Evolutionary conservation across 192 early-diverging fungal genomes (phyloP).

Genomic region (Backusella psychrophila): DNA sequence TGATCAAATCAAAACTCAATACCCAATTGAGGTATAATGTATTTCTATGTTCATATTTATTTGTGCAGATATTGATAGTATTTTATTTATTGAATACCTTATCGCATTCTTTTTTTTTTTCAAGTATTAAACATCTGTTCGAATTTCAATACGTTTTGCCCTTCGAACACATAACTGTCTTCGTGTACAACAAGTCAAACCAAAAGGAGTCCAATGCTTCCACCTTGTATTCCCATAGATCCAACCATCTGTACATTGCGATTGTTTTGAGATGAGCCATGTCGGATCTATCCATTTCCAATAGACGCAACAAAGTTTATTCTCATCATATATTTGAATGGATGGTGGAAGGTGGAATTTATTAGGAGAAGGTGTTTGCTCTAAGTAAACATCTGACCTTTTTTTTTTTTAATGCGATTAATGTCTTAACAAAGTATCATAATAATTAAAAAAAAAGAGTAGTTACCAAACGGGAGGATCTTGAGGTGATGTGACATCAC

Average conservation of each 20-base stretch:
- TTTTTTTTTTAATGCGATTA: no score
- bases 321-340: background rate
- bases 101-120: no score
- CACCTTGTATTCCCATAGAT: background rate
- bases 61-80: no score
- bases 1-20: no score
- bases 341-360: background rate
- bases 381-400: background rate
- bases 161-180: background rate
- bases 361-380: background rate
- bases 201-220: background rate
- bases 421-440: no score
- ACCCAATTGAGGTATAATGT: no score
- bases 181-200: background rate
- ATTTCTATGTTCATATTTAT: no score
- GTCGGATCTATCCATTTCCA: background rate
- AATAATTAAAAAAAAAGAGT: background rate
- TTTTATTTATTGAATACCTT: no score
- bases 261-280: background rate
- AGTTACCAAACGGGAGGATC: background rate
- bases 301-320: background rate
- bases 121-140: background rate
- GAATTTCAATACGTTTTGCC: background rate
- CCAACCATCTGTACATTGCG: background rate
- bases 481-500: background rate